These are phyloP conservation scores for Dissoconium aciculare DNA, from an alignment of 2,329 filamentous ascomycete genomes.

Conservation along the genomic window DNA sequence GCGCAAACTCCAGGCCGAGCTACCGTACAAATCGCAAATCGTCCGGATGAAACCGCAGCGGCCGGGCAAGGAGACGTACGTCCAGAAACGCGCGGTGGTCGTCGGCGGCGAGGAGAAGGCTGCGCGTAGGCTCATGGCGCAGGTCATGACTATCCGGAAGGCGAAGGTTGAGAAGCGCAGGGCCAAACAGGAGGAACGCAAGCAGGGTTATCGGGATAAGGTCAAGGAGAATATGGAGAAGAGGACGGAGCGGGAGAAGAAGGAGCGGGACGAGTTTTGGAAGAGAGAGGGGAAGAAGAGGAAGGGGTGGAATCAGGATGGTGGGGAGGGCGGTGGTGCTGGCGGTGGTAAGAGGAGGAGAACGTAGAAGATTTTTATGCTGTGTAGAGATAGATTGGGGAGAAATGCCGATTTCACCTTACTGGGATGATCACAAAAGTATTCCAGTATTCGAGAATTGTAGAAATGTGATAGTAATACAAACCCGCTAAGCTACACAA, in stretches of 20 bases:
- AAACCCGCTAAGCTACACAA: neutral
- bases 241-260: constrained; percentile 73
- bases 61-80: constrained; percentile 54
- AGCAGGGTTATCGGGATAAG: constrained; percentile 66
- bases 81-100: constrained; percentile 91
- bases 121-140: constrained; percentile 78
- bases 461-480: neutral
- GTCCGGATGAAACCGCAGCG: constrained; percentile 64
- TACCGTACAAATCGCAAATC: constrained; percentile 90
- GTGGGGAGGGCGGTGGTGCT: constrained; percentile 28
- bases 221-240: constrained; percentile 71
- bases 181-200: constrained; percentile 76
- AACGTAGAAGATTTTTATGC: constrained; percentile 6
- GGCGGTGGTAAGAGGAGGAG: constrained; percentile 17
- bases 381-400: neutral
- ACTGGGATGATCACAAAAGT: neutral
- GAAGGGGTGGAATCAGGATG: constrained; percentile 40
- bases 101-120: constrained; percentile 69
- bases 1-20: constrained; percentile 59
- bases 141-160: constrained; percentile 77
- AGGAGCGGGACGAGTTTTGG: constrained; percentile 88
- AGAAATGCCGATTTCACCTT: no score
- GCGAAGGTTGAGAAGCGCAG: constrained; percentile 75
- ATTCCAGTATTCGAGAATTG: neutral
- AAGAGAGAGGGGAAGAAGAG: constrained; percentile 72